A percentile compares a stretch with the other conserved stretches of the same genome.
phyloP scores from a whole-genome alignment of 257 asterid genomes.

The Scutellaria minor region DNA sequence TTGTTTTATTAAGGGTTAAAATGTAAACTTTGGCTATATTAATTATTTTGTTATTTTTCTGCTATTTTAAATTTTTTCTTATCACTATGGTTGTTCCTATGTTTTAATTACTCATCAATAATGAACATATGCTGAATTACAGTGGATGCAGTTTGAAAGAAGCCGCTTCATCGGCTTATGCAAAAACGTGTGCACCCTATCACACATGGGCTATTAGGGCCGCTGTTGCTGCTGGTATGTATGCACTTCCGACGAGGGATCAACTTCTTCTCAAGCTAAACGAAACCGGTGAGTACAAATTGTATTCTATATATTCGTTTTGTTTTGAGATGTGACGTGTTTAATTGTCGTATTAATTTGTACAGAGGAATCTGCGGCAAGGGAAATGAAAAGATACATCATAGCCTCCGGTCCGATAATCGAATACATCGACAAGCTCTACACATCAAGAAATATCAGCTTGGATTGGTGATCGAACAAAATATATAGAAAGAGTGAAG shows the following conservation, averaged over 20 bases:
- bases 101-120: not conserved
- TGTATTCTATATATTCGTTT: no score
- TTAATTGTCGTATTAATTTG: not conserved
- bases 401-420: conserved; percentile 67
- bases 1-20: no score
- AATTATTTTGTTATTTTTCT: no score
- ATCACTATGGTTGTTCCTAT: no score
- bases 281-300: conserved; percentile 64
- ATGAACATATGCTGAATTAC: not conserved
- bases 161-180: conserved; percentile 76
- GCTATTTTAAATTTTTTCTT: no score
- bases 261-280: conserved; percentile 71
- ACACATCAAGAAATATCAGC: conserved; percentile 60
- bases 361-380: conserved; percentile 69
- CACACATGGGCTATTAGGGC: conserved; percentile 90
- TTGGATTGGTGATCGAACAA: conserved; percentile 71
- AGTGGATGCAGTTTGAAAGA: conserved; percentile 67
- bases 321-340: no score
- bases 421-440: conserved; percentile 72
- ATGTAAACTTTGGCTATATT: no score
- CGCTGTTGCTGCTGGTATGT: conserved; percentile 90
- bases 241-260: conserved; percentile 79
- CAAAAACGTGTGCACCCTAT: conserved; percentile 77
- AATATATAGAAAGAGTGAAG: not conserved
- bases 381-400: conserved; percentile 76